Percentiles rank a stretch among this genome's conserved stretches.
Conservation (phyloP, 2,329 filamentous ascomycete species). For the Venturia aucupariae region DNA sequence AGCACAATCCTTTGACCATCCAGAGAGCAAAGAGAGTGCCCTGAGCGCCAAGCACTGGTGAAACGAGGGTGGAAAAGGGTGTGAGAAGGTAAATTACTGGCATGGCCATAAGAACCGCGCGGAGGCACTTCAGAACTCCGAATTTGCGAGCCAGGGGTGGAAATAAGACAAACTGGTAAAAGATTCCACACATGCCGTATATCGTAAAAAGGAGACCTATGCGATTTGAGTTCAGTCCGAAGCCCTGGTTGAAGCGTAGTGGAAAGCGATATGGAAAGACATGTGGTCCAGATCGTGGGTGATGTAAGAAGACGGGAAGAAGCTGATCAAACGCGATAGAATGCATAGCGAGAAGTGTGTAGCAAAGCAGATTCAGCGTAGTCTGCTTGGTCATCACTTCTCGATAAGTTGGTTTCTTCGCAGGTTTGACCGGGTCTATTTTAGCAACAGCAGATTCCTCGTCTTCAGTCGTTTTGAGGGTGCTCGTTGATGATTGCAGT, state of each 20-base stretch:
- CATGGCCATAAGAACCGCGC: conserved; percentile 55
- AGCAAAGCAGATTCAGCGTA: conserved; percentile 63
- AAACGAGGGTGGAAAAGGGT: conserved; percentile 65
- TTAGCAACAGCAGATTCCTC: background rate
- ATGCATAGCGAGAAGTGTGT: conserved; percentile 74
- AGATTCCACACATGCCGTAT: conserved; percentile 69
- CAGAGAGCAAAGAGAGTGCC: conserved; percentile 56
- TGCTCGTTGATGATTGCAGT: background rate
- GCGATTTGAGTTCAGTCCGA: conserved; percentile 59
- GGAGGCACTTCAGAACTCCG: conserved; percentile 67
- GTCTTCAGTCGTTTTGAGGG: background rate
- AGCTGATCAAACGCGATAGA: conserved; percentile 72
- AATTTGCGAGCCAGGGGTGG: conserved; percentile 62
- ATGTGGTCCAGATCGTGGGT: conserved; percentile 46
- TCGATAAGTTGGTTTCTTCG: conserved; percentile 30
- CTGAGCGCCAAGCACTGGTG: conserved; percentile 43
- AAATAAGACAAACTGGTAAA: conserved; percentile 81
- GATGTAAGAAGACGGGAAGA: conserved; percentile 62
- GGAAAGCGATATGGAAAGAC: conserved; percentile 55
- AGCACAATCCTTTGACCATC: conserved; percentile 61
- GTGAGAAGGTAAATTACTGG: conserved; percentile 72
- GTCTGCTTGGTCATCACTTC: conserved; percentile 70
- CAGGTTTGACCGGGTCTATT: background rate
- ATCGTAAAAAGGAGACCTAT: conserved; percentile 82
- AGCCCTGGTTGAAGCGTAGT: conserved; percentile 75